Percentiles rank a stretch among this genome's conserved stretches.
Evolutionary conservation across 2,329 filamentous ascomycete species (phyloP).

Genomic region (Leptosphaerulina australis): DNA sequence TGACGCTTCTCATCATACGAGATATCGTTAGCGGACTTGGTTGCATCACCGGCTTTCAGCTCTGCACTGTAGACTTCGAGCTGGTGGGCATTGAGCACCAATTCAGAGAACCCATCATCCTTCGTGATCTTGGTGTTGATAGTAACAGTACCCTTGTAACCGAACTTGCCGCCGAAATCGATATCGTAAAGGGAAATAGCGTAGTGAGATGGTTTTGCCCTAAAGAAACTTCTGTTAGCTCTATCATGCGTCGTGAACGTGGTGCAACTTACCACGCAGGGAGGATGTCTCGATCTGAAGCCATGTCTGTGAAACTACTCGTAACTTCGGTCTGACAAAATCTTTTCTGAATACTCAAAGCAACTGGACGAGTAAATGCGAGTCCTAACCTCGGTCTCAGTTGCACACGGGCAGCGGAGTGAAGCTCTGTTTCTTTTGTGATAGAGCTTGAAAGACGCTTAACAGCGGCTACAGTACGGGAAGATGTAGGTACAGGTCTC

Average conservation of each 20-base stretch:
- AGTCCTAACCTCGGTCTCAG: slow-evolving; percentile 23
- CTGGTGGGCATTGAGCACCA: slow-evolving; percentile 85
- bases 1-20: slow-evolving; percentile 84
- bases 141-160: slow-evolving; percentile 82
- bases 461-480: slow-evolving; percentile 15
- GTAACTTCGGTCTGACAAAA: slow-evolving; percentile 43
- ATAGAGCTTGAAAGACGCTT: slow-evolving; percentile 27
- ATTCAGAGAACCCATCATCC: slow-evolving; percentile 66
- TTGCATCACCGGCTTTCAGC: slow-evolving; percentile 63
- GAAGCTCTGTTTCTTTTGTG: slow-evolving; percentile 27
- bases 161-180: slow-evolving; percentile 73
- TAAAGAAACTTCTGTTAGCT: slow-evolving; percentile 42
- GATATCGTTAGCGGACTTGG: slow-evolving; percentile 68
- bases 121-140: slow-evolving; percentile 77
- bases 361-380: slow-evolving; percentile 18
- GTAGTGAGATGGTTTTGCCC: slow-evolving; percentile 86
- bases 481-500: slow-evolving; percentile 20
- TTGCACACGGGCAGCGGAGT: slow-evolving; percentile 24
- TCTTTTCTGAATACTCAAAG: slow-evolving; percentile 30
- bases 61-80: slow-evolving; percentile 75
- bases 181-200: slow-evolving; percentile 79
- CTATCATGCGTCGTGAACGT: background rate
- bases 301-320: slow-evolving; percentile 49
- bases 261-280: slow-evolving; percentile 49
- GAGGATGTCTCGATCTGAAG: slow-evolving; percentile 55